Percentiles rank a stretch among this genome's conserved stretches.
Conservation (phyloP, 441 rosid genomes). For the Populus trichocarpa region DNA sequence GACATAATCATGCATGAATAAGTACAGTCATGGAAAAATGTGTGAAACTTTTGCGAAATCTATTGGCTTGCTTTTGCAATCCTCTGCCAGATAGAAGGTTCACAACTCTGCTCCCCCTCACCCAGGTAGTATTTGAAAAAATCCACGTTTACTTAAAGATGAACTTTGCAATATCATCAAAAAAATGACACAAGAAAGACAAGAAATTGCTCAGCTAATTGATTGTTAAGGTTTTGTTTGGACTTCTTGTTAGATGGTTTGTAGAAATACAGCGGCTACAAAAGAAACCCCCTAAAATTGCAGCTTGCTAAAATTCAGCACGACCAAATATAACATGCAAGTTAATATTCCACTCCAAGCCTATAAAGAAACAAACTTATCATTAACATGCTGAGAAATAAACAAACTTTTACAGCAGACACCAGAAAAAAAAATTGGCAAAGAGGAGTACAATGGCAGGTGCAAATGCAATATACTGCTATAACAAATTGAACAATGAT, state of each 20-base stretch:
- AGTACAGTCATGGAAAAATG: neutral
- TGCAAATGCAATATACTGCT: neutral
- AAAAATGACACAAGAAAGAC: neutral
- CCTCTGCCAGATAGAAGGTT: neutral
- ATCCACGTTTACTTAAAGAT: neutral
- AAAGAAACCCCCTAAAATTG: neutral
- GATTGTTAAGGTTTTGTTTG: neutral
- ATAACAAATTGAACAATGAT: constrained; percentile 27
- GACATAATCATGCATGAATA: neutral
- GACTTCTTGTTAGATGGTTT: neutral
- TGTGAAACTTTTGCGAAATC: neutral
- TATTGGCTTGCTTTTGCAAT: neutral
- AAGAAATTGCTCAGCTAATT: neutral
- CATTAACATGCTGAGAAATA: neutral
- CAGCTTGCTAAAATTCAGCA: neutral
- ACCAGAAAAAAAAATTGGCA: neutral
- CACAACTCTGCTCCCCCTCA: neutral
- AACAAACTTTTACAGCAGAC: neutral
- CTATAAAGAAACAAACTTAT: neutral
- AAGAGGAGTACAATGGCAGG: neutral
- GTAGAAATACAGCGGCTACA: neutral
- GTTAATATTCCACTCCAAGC: neutral
- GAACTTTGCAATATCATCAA: neutral
- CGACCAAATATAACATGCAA: neutral
- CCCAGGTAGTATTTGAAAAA: neutral